Evolutionary conservation across 768 basidiomycete species (phyloP), one percentile per base, ranked within the genome.

Genomic region (Fibroporia radiculosa): DNA sequence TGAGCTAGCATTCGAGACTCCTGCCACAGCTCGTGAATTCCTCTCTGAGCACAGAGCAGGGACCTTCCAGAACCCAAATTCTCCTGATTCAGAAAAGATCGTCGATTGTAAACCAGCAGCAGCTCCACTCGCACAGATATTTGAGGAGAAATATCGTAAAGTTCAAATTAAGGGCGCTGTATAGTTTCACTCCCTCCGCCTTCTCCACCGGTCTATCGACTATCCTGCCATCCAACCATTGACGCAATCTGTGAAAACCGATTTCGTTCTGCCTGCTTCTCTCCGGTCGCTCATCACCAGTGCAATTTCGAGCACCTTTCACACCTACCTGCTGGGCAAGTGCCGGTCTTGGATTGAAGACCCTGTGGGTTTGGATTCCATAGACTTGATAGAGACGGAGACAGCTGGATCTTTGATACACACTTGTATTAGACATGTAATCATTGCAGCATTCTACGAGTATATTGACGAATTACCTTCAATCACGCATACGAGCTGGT

Each of bases 131-230:
- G 64, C 70, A 18, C 74, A 78, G 53, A 77, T 74, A 12, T 79
- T 82, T 59, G 86, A 88, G 55, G 77, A 81, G 55, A 92, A 84
- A 65, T 91, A 90, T 62, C 75, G 84, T 52, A 89, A 83, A 62
- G 80, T 96, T 48, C 80, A 78, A 57, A 90, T 98, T 65, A 93
- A 81, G 71, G 95, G 95, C 55, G 91, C 93, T 60, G 85, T 95
- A 66, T 93, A 71, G 6, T 16, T 19, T 27, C 29, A 2, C 5
- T 14, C 32, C 28, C 29, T 22, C 41, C 8, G 5, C 28, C 24
- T 26, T 7, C 23, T 36, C 24, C 20, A 22, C 38, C 24, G 20
- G 20, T 11, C 23, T 26, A 31, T 31, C 29, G 10, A 31, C 10
- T 31, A 10, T 10, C n/a, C n/a, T n/a, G n/a, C n/a, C n/a, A n/a